Base-by-base conservation (phyloP, 257 asterid species). In the Petunia secreta region DNA sequence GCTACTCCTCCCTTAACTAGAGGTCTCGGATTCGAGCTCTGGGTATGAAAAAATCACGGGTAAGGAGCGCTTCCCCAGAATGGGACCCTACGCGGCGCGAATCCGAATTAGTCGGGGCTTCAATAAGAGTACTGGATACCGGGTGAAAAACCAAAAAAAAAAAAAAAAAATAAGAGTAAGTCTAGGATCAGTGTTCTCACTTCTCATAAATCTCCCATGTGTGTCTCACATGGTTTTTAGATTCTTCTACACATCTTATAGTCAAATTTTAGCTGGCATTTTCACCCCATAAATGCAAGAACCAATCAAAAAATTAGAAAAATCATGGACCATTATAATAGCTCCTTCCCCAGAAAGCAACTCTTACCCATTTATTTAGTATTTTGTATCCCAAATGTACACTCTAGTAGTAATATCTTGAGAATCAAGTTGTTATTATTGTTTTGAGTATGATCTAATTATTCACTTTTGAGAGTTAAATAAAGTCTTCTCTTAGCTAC, bases 261-360 rank as follows among this genome's bases (percentile, higher is more conserved):
- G 2, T 36, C 14, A 80, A 80, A 79, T 55, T 69, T 68, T 80
- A 63, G 89, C 87, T 89, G 90, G 88, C 88, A 88, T 75, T 75
- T 59, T 54, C 80, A 54, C 41, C 44, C 60, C 83, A 80, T 84
- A 82, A 89, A 89, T 86, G 84, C 84, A 1, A 40, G 79, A 85
- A 81, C 41, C 65, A 65, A 9, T 77, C 48, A 2, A 10, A 34
- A 82, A 79, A 73, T 69, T 38, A 9, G 6, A 37, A 68, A 82
- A 86, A 58, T 44, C 46, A 3, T 58, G 16, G 78, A 84, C 62
- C 44, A 34, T 10, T 71, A 25, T 52, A 52, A 2, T 34, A 37
- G 13, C 60, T 34, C 40, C 37, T 48, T 65, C 7, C 43, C 25
- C 46, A 34, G 25, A 71, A 44, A 68, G 57, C 0, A 68, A 43